Base-by-base conservation (phyloP, 768 basidiomycete species). In the Suillus subluteus region DNA sequence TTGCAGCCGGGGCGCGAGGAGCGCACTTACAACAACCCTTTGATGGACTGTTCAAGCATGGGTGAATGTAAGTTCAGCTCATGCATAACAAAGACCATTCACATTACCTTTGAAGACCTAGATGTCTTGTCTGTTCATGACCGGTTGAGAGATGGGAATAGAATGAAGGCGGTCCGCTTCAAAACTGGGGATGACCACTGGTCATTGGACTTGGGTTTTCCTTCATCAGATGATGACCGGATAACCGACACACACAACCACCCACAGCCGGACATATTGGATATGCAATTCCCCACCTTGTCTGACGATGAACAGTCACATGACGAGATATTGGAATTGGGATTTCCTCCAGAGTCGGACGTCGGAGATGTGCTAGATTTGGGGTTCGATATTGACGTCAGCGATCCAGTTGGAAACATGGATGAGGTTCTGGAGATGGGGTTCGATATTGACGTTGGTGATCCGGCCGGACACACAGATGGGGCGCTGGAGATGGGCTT, bases 261-360 rank as follows among this genome's bases (percentile, higher is more conserved):
- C 6, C 26, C 26, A 26, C 23, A 26, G 8, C 16, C 26, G 1
- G 26, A 54, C 26, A 16, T 30, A 0, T 18, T 54, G 26, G 52
- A 54, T 30, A 54, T 54, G 52, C 52, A 54, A 54, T 54, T 54
- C 15, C 52, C 52, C 52, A 54, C 48, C 48, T 3, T 54, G 52
- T 54, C 52, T 54, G 26, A 54, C 0, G 7, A 30, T 30, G 52
- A 54, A 7, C 15, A 15, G 26, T 54, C 52, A 54, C 3, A 26
- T 16, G 15, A 18, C 8, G 3, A 30, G 15, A 30, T 26, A 26
- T 1, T 52, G 50, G 50, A 52, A 2, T 26, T 52, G 50, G 50
- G 26, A 30, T 52, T 52, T 16, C 50, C 50, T 1, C 23, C 15
- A 26, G 26, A 52, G 50, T 26, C 3, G 23, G 50, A 23, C 6